These are phyloP conservation scores for Phoma sp. DNA, from an alignment of 2,329 filamentous ascomycete species.

Conservation along the genomic window DNA sequence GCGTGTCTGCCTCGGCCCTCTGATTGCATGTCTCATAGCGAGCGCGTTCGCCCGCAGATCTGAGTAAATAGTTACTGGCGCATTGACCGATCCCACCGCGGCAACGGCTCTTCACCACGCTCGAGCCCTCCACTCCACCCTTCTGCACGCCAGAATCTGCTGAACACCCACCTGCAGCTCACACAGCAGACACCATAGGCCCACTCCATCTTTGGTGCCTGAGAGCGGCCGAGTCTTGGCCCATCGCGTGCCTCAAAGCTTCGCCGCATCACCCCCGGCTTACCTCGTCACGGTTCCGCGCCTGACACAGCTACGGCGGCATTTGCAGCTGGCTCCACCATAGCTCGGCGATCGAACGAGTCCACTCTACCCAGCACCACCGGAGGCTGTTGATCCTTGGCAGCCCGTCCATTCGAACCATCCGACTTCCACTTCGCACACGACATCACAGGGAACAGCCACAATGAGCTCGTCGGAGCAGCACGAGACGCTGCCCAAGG, in stretches of 20 bases:
- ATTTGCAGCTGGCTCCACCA: conserved; percentile 5
- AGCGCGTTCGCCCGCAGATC: conserved; percentile 30
- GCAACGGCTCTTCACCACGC: conserved; percentile 26
- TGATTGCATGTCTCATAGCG: conserved; percentile 24
- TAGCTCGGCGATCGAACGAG: background rate
- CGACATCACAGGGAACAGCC: conserved; percentile 6
- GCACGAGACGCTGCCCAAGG: conserved; percentile 19
- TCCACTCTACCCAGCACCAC: background rate
- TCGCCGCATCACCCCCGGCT: conserved; percentile 4
- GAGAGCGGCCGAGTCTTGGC: background rate
- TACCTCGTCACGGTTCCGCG: background rate
- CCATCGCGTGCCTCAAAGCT: conserved; percentile 1
- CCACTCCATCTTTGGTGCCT: background rate
- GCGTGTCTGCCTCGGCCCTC: conserved; percentile 28
- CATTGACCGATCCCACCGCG: conserved; percentile 34
- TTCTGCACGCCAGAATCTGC: conserved; percentile 13
- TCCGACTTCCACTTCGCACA: background rate
- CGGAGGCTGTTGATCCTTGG: background rate
- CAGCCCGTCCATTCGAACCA: conserved; percentile 5
- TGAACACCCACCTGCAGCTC: conserved; percentile 4
- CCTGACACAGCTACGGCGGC: conserved; percentile 4
- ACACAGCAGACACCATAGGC: background rate
- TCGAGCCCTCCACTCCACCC: conserved; percentile 16
- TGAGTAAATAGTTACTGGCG: conserved; percentile 32
- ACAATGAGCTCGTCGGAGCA: conserved; percentile 38